Base-by-base conservation (phyloP, 192 early-diverging fungal genomes). In the Linnemannia elongata region DNA sequence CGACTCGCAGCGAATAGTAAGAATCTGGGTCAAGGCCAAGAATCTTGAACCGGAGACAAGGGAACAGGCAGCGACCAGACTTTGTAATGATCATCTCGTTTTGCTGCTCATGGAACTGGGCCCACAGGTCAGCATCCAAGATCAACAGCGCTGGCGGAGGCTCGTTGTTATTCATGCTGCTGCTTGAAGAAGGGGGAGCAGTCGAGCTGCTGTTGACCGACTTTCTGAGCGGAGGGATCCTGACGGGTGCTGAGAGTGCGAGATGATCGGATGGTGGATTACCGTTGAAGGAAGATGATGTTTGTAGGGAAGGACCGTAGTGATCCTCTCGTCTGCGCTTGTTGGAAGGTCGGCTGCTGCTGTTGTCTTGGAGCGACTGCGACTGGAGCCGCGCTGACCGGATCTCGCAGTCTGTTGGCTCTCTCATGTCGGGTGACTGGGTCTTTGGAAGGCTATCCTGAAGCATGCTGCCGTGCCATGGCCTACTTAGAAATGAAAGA, bases 51-150 rank as follows among this genome's bases (percentile, higher is more conserved):
- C 80, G 74, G 5, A 93, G 83, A 47, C 77, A 81, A 38, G 93
- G 93, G 77, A 94, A 94, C 0, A 94, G 74, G 72, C 90, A 92
- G 35, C 93, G 88, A 8, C 93, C 93, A 24, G 78, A 70, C 68
- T 92, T 91, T 27, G 93, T 94, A n/a, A 94, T 88, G 36, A 94
- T 94, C 92, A 94, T 94, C 76, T 92, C 91, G 69, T 92, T 92
- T 1, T 85, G 36, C 8, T 83, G 73, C 0, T 17, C 45, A 75
- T 89, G 71, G 76, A 92, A 92, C 69, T 84, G 74, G 6, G 30
- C 45, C 91, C 91, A 92, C 9, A 92, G 79, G 47, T 82, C 80
- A 6, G 49, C 27, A 44, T 89, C 72, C 24, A 75, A 33, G 3
- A 83, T 76, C 44, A 54, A 36, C 0, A 88, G 70, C 10, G 47